A percentile compares a stretch with the other conserved stretches of the same genome.
phyloP scores from a whole-genome alignment of 1,284 basidiomycete genomes.

The Rhodofomes roseus region DNA sequence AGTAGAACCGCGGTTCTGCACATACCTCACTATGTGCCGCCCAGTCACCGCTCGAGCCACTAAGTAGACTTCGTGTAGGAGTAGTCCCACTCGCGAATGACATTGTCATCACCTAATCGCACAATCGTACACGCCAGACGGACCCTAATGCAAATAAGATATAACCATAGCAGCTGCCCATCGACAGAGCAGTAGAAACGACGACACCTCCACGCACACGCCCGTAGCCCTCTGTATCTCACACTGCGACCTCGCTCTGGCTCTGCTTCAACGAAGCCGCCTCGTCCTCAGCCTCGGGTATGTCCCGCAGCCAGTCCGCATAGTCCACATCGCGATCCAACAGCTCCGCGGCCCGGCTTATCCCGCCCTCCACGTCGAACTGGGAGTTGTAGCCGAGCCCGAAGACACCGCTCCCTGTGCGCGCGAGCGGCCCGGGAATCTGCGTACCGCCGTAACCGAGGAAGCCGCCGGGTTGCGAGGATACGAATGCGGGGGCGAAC shows the following conservation, averaged over 20 bases:
- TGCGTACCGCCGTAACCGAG: conserved; percentile 9
- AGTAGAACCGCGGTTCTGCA: no score
- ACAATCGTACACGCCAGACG: not conserved
- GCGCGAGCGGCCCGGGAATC: conserved; percentile 13
- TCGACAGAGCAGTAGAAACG: not conserved
- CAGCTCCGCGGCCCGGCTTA: conserved; percentile 38
- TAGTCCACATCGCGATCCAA: conserved; percentile 45
- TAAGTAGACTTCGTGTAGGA: not conserved
- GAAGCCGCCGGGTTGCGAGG: conserved; percentile 31
- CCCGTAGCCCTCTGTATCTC: not conserved
- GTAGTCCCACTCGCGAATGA: not conserved
- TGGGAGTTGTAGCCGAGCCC: conserved; percentile 42
- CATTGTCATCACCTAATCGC: not conserved
- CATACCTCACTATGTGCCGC: no score
- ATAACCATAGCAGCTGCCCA: not conserved
- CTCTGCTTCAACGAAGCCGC: conserved; percentile 6
- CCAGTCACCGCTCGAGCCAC: no score
- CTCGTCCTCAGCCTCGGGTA: conserved; percentile 24
- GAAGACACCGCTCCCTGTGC: conserved; percentile 25
- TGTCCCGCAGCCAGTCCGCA: conserved; percentile 40
- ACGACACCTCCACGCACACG: not conserved
- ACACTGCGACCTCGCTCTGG: conserved; percentile 7
- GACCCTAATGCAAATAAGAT: not conserved
- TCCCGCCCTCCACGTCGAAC: conserved; percentile 41
- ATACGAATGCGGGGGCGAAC: conserved; percentile 38